A percentile compares a stretch with the other conserved stretches of the same genome.
These are phyloP conservation scores for Phaeoacremonium minimum DNA, from an alignment of 2,329 filamentous ascomycete genomes.

Conservation along the genomic window DNA sequence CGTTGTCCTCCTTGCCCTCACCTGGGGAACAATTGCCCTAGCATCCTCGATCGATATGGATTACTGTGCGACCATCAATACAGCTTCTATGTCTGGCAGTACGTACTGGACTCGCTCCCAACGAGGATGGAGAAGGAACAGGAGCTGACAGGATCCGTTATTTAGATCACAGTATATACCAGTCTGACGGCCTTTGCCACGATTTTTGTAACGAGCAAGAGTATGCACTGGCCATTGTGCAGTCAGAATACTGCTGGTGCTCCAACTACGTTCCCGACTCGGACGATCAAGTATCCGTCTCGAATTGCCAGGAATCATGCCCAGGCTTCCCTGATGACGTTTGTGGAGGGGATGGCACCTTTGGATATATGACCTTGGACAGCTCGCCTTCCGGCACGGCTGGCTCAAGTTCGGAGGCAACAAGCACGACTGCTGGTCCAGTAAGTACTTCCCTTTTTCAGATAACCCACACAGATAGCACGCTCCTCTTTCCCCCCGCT, in stretches of 20 bases:
- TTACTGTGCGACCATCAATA: slow-evolving; percentile 45
- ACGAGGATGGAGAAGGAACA: neutral
- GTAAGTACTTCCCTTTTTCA: too few relatives aligned
- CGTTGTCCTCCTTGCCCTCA: slow-evolving; percentile 12
- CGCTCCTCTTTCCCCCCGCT: too few relatives aligned
- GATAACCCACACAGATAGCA: too few relatives aligned
- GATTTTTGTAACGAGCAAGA: slow-evolving; percentile 46
- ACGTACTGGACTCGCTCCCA: slow-evolving; percentile 20
- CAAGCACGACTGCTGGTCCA: too few relatives aligned
- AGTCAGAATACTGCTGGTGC: slow-evolving; percentile 68
- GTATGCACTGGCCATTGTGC: slow-evolving; percentile 66
- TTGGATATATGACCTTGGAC: slow-evolving; percentile 58
- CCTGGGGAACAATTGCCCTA: slow-evolving; percentile 16
- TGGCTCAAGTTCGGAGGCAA: too few relatives aligned
- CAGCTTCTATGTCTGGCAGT: slow-evolving; percentile 35
- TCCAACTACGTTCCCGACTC: slow-evolving; percentile 60
- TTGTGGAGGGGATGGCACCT: slow-evolving; percentile 61
- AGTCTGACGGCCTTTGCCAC: slow-evolving; percentile 67
- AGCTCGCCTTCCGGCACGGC: slow-evolving; percentile 52
- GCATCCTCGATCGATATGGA: slow-evolving; percentile 25
- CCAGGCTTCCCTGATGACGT: slow-evolving; percentile 64
- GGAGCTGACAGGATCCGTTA: slow-evolving; percentile 7
- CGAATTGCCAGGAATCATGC: slow-evolving; percentile 53
- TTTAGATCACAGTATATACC: slow-evolving; percentile 51
- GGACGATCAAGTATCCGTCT: slow-evolving; percentile 29